These are phyloP conservation scores for Martiniozyma asiatica DNA, from an alignment of 1,139 yeast species.

Conservation along the genomic window DNA sequence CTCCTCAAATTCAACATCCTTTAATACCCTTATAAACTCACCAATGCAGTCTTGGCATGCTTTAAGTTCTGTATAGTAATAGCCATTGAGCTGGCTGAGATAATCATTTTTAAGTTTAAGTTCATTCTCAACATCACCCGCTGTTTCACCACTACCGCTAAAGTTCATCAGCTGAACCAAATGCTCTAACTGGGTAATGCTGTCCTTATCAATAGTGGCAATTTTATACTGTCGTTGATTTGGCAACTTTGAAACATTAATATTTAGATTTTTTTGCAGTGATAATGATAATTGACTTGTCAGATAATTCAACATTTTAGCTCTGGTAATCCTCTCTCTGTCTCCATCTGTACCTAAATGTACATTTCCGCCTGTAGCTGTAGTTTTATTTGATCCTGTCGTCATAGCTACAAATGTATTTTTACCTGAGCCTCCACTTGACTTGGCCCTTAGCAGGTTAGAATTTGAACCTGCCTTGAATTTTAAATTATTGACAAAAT, in stretches of 20 bases:
- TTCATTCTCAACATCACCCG: constrained; percentile 11
- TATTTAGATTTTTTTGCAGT: constrained; percentile 16
- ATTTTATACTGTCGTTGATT: constrained; percentile 12
- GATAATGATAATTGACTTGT: constrained; percentile 9
- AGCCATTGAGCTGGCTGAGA: constrained; percentile 15
- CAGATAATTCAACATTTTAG: background rate
- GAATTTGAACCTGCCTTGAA: too few relatives aligned
- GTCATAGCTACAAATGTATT: too few relatives aligned
- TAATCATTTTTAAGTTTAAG: constrained; percentile 13
- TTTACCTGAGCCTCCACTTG: too few relatives aligned
- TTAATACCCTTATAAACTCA: constrained; percentile 11
- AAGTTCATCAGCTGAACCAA: constrained; percentile 20
- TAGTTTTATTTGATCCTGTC: too few relatives aligned
- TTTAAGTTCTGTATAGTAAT: constrained; percentile 19
- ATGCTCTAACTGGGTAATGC: constrained; percentile 19
- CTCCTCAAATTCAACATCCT: constrained; percentile 4
- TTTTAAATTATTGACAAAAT: too few relatives aligned
- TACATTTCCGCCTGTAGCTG: too few relatives aligned
- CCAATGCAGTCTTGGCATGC: constrained; percentile 18
- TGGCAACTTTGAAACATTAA: constrained; percentile 6
- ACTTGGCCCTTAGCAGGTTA: too few relatives aligned
- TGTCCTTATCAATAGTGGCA: constrained; percentile 15
- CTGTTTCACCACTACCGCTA: constrained; percentile 11
- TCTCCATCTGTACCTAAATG: too few relatives aligned
- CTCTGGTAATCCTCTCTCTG: too few relatives aligned